Base-by-base conservation (phyloP, 2,329 filamentous ascomycete genomes). In the Fusarium armeniacum region DNA sequence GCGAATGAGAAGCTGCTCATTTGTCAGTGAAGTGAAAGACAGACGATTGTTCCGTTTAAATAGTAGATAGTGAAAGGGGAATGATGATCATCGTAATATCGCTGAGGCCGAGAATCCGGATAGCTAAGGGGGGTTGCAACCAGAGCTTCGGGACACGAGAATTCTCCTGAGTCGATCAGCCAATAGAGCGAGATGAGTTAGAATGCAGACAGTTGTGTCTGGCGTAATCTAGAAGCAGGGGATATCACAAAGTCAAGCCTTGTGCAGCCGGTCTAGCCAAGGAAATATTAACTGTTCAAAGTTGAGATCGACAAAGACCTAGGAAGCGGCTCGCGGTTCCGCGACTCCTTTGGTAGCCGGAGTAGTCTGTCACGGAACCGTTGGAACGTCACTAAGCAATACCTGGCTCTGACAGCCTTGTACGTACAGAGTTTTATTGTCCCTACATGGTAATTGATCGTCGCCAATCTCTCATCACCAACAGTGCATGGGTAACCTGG, bases 111-210 rank as follows among this genome's bases (percentile, higher is more conserved):
- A 26, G 5, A 4, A 38, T 20, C 54, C 41, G 54, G 26, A 8
- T 3, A 32, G 10, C 40, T 40, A 28, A 65, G 36, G 51, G 59
- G 40, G n/a, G 28, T 41, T 22, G 6, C n/a, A 35, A 57, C 40
- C 45, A 30, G 10, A 51, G 18, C 18, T 18, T 15, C 28, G 49
- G 33, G 33, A 10, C 18, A 16, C 18, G 13, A 30, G 32, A 11
- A 30, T 32, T 57, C 57, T 62, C 62, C 50, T 52, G 6, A 26
- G 7, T 30, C 20, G 18, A 43, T 62, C 49, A n/a, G 18, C 62
- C 63, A 66, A 66, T 66, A 54, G 55, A 66, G 54, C 35, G 62
- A 66, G 55, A 66, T 66, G 55, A 56, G 55, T 66, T 66, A 16
- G 40, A 62, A 66, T 51, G 8, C 49, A 20, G n/a, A 13, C 7